Evolutionary conservation across 2,329 filamentous ascomycete genomes (phyloP).

Genomic region (Thyridium curvatum): DNA sequence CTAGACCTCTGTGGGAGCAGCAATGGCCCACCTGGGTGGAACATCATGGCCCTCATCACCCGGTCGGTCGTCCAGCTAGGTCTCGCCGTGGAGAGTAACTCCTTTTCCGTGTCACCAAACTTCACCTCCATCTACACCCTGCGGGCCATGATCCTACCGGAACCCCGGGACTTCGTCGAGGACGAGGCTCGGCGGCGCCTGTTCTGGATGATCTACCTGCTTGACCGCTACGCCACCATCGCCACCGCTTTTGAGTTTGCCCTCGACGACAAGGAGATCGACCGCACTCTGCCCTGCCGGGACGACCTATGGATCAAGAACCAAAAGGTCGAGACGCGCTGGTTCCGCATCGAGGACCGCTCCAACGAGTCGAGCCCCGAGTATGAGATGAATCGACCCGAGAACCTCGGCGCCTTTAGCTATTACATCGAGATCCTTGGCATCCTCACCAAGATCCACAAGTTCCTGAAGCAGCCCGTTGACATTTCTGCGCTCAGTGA

Average conservation of each 20-base stretch:
- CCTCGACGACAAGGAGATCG: slow-evolving; percentile 82
- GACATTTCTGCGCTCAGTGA: slow-evolving; percentile 80
- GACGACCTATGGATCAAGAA: slow-evolving; percentile 84
- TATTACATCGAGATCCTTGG: slow-evolving; percentile 88
- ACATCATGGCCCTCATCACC: slow-evolving; percentile 82
- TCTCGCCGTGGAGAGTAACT: slow-evolving; percentile 75
- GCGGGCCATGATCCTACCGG: slow-evolving; percentile 76
- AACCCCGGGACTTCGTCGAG: slow-evolving; percentile 80
- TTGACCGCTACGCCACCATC: slow-evolving; percentile 86
- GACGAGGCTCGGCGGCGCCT: slow-evolving; percentile 79
- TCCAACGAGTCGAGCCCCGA: slow-evolving; percentile 42
- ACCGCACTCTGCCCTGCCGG: slow-evolving; percentile 77
- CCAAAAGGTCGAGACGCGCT: slow-evolving; percentile 74
- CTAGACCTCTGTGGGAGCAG: slow-evolving; percentile 80
- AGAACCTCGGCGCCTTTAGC: slow-evolving; percentile 81
- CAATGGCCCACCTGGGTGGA: slow-evolving; percentile 89
- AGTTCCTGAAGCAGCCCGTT: slow-evolving; percentile 82
- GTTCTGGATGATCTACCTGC: slow-evolving; percentile 91
- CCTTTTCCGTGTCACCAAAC: slow-evolving; percentile 68
- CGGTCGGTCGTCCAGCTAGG: slow-evolving; percentile 85
- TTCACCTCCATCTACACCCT: slow-evolving; percentile 86
- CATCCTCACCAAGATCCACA: slow-evolving; percentile 80
- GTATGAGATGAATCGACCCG: slow-evolving; percentile 61
- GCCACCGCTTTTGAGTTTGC: slow-evolving; percentile 91
- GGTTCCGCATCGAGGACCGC: slow-evolving; percentile 57